Conservation (phyloP, 108 stramenopile species). For the Nannochloropsis gaditana region DNA sequence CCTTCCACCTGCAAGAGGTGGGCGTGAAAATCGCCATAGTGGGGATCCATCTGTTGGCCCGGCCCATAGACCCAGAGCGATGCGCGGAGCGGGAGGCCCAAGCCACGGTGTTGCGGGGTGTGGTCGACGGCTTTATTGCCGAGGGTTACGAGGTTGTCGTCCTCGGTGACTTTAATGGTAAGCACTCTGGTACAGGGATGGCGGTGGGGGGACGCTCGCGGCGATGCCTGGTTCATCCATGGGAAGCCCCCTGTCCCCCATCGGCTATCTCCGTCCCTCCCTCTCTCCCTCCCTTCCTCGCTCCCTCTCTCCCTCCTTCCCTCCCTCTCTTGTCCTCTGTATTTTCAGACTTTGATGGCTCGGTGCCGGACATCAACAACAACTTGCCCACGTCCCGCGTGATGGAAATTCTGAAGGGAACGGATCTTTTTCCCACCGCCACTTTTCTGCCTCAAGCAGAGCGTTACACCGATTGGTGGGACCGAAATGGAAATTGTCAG, state of each 20-base stretch:
- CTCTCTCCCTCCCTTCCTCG: neutral
- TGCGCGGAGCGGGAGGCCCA: constrained; percentile 20
- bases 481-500: neutral
- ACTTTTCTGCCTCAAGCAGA: neutral
- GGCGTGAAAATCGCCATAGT: constrained; percentile 9
- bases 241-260: neutral
- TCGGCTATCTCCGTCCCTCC: neutral
- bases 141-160: constrained; percentile 9
- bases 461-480: neutral
- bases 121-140: neutral
- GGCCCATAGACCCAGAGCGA: neutral
- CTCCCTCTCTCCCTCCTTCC: neutral
- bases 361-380: neutral
- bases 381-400: constrained; percentile 11
- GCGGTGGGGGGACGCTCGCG: neutral
- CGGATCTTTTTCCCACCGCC: neutral
- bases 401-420: neutral
- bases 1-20: neutral
- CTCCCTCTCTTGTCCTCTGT: neutral
- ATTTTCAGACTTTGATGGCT: neutral
- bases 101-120: constrained; percentile 16
- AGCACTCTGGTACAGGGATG: too few relatives aligned
- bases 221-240: neutral
- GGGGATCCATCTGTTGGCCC: constrained; percentile 22
- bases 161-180: constrained; percentile 23